Evolutionary conservation across 768 basidiomycete species (phyloP).

Genomic region (Trichaptum fuscoviolaceum): DNA sequence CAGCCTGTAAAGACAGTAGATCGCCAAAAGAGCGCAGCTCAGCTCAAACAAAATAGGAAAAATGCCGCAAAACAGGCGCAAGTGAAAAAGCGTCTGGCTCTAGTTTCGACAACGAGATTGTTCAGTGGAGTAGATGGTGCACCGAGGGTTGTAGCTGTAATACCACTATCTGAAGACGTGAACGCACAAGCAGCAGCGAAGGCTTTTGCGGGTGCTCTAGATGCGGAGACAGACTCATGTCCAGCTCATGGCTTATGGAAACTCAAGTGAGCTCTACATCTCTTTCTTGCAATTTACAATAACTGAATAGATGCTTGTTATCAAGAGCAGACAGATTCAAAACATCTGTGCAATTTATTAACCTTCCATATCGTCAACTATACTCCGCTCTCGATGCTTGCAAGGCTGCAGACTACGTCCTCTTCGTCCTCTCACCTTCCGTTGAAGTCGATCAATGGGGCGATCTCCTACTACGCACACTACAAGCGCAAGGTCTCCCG

Average conservation of each 20-base stretch:
- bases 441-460: constrained; percentile 83
- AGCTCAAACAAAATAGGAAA: constrained; percentile 71
- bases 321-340: constrained; percentile 83
- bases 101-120: constrained; percentile 68
- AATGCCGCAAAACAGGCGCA: constrained; percentile 86
- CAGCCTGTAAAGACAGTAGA: constrained; percentile 48
- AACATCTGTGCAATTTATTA: constrained; percentile 84
- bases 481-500: constrained; percentile 90
- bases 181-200: constrained; percentile 43
- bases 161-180: constrained; percentile 75
- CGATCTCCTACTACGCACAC: constrained; percentile 77
- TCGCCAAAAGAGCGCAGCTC: constrained; percentile 48
- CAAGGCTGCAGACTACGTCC: constrained; percentile 85
- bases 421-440: constrained; percentile 75
- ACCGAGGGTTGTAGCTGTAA: constrained; percentile 82
- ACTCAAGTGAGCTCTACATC: constrained; percentile 48
- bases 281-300: constrained; percentile 4
- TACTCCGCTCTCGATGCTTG: constrained; percentile 81
- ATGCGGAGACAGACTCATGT: constrained; percentile 46
- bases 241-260: constrained; percentile 55
- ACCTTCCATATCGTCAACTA: constrained; percentile 62
- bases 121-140: constrained; percentile 75
- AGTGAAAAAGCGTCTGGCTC: constrained; percentile 57
- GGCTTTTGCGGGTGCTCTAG: constrained; percentile 56
- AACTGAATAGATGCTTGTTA: constrained; percentile 2